These are phyloP conservation scores for Volvariella volvacea DNA, from an alignment of 1,284 basidiomycete genomes.

Conservation along the genomic window DNA sequence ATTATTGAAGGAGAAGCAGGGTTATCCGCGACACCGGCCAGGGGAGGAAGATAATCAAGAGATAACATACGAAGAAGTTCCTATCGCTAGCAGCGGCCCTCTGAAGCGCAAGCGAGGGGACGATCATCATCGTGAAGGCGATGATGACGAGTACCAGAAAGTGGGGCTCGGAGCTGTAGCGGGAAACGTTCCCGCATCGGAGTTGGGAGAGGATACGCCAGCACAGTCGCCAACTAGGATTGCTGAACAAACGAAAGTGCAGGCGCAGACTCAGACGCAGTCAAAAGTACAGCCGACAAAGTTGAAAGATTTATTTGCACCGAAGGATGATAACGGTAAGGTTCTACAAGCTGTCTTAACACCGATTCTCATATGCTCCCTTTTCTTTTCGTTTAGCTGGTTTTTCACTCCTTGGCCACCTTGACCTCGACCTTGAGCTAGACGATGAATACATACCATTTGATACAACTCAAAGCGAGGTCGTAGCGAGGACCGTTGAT, in stretches of 20 bases:
- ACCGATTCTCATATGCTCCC: too few species aligned
- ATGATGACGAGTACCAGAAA: slow-evolving; percentile 6
- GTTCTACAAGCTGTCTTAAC: slow-evolving; percentile 3
- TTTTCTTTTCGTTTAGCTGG: slow-evolving; percentile 19
- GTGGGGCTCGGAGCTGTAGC: too few species aligned
- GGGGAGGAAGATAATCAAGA: slow-evolving; percentile 12
- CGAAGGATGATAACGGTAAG: slow-evolving; percentile 52
- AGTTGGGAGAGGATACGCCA: too few species aligned
- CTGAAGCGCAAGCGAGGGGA: slow-evolving; percentile 12
- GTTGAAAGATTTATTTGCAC: slow-evolving; percentile 67
- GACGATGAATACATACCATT: slow-evolving; percentile 40
- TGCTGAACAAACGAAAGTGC: too few species aligned
- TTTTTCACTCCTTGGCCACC: slow-evolving; percentile 65
- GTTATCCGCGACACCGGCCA: slow-evolving; percentile 9
- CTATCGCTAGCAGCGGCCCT: slow-evolving; percentile 6
- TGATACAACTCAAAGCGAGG: slow-evolving; percentile 4
- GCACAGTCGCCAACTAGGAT: too few species aligned
- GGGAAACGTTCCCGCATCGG: too few species aligned
- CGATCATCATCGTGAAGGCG: background rate
- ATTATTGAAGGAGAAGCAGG: slow-evolving; percentile 16
- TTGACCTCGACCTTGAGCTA: slow-evolving; percentile 60
- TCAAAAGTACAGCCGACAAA: slow-evolving; percentile 11
- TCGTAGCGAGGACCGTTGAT: too few species aligned
- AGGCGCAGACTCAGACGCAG: too few species aligned
- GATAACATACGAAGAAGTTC: slow-evolving; percentile 6